A percentile compares a stretch with the other conserved stretches of the same genome.
Conservation (phyloP, 306 rosid genomes). For the Sicyos baderoa region DNA sequence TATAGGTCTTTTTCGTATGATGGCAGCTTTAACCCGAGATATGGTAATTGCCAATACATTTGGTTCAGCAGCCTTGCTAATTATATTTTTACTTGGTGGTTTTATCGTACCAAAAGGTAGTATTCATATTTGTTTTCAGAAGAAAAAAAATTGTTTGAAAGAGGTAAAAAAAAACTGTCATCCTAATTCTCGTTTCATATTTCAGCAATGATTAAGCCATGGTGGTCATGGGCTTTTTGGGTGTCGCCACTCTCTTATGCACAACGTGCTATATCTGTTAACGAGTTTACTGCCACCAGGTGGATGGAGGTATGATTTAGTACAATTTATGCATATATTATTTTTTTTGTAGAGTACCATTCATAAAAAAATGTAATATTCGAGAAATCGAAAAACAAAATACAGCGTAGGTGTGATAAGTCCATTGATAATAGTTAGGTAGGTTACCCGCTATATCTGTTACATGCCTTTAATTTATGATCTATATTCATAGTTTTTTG, state of each 20-base stretch:
- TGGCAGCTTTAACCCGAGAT: slow-evolving; percentile 71
- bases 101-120: slow-evolving; percentile 80
- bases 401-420: no score
- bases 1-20: slow-evolving; percentile 73
- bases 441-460: no score
- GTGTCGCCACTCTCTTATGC: slow-evolving; percentile 77
- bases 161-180: not conserved
- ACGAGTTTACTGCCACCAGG: slow-evolving; percentile 73
- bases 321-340: no score
- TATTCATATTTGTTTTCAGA: not conserved
- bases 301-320: slow-evolving; percentile 68
- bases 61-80: slow-evolving; percentile 67
- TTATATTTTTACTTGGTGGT: slow-evolving; percentile 69
- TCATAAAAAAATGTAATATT: no score
- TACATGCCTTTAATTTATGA: no score
- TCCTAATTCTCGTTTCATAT: slow-evolving; percentile 18
- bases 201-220: slow-evolving; percentile 64
- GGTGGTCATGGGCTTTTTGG: slow-evolving; percentile 91
- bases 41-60: slow-evolving; percentile 82
- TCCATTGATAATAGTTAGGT: no score
- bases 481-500: not conserved
- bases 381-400: no score
- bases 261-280: slow-evolving; percentile 64
- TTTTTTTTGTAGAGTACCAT: no score
- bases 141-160: not conserved